These are phyloP conservation scores for Kalmanozyma brasiliensis DNA, from an alignment of 1,284 basidiomycete species.

Conservation along the genomic window DNA sequence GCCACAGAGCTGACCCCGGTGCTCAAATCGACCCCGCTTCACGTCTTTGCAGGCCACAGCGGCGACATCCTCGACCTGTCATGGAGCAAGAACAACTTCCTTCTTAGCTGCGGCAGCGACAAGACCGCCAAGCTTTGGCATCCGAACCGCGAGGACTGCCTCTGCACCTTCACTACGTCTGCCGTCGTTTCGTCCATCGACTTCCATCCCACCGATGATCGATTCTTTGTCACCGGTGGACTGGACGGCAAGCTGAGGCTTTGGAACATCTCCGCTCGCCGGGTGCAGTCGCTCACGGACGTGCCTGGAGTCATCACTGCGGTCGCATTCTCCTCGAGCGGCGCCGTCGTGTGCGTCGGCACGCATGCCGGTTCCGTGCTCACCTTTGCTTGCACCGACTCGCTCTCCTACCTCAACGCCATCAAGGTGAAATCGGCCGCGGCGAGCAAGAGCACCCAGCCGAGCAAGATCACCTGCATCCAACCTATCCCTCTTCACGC, in stretches of 20 bases:
- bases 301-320: constrained; percentile 68
- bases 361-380: constrained; percentile 64
- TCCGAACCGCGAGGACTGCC: constrained; percentile 62
- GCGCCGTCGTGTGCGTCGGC: constrained; percentile 65
- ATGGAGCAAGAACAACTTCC: constrained; percentile 70
- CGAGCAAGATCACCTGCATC: constrained; percentile 68
- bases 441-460: constrained; percentile 63
- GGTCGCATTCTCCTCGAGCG: constrained; percentile 66
- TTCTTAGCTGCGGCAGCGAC: constrained; percentile 68
- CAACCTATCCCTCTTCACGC: constrained; percentile 49
- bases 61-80: constrained; percentile 68
- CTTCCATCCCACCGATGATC: constrained; percentile 67
- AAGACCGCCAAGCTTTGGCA: constrained; percentile 69
- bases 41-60: constrained; percentile 65
- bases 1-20: constrained; percentile 33
- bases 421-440: constrained; percentile 64
- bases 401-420: constrained; percentile 56
- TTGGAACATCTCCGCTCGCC: constrained; percentile 64
- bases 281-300: constrained; percentile 52
- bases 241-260: constrained; percentile 68
- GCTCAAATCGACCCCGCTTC: constrained; percentile 56
- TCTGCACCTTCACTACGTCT: constrained; percentile 68
- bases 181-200: constrained; percentile 68
- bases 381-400: constrained; percentile 62
- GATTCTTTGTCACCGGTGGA: constrained; percentile 68